Conservation (phyloP, 108 stramenopile species). For the Skeletonema tropicum region DNA sequence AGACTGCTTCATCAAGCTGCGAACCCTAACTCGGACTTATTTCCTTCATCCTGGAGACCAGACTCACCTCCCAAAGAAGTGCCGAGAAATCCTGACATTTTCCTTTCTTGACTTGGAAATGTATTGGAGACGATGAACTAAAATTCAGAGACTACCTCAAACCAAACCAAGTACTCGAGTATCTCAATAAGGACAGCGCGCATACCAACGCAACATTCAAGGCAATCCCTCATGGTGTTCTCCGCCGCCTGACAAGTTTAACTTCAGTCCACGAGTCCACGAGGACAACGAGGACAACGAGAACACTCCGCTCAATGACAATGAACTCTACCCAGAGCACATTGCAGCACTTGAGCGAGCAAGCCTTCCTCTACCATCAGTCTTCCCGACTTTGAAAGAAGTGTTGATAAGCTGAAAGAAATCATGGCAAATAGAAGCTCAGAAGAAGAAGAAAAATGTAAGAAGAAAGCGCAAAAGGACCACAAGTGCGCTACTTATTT, state of each 20-base stretch:
- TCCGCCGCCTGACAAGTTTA: neutral
- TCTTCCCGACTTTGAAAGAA: conserved; percentile 12
- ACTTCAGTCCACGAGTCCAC: conserved; percentile 4
- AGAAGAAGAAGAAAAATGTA: neutral
- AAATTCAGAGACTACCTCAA: conserved; percentile 24
- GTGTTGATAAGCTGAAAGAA: neutral
- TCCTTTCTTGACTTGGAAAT: neutral
- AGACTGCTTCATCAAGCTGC: too few species aligned
- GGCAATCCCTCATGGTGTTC: conserved; percentile 15
- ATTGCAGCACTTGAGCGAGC: conserved; percentile 8
- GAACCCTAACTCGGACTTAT: too few species aligned
- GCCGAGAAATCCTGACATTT: neutral
- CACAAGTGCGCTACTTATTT: too few species aligned
- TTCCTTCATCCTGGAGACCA: too few species aligned
- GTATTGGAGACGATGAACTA: conserved; percentile 12
- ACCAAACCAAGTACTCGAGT: conserved; percentile 19
- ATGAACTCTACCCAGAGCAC: conserved; percentile 18
- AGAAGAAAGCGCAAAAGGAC: neutral
- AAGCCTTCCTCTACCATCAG: neutral
- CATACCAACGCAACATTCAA: conserved; percentile 19
- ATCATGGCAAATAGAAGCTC: neutral
- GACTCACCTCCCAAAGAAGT: conserved; percentile 10
- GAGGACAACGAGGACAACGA: conserved; percentile 14
- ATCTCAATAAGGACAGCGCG: conserved; percentile 13
- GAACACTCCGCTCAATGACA: neutral